Evolutionary conservation across 2,329 filamentous ascomycete genomes (phyloP), one percentile per base, ranked within the genome.

Genomic region (Sarocladiaceae sp.): DNA sequence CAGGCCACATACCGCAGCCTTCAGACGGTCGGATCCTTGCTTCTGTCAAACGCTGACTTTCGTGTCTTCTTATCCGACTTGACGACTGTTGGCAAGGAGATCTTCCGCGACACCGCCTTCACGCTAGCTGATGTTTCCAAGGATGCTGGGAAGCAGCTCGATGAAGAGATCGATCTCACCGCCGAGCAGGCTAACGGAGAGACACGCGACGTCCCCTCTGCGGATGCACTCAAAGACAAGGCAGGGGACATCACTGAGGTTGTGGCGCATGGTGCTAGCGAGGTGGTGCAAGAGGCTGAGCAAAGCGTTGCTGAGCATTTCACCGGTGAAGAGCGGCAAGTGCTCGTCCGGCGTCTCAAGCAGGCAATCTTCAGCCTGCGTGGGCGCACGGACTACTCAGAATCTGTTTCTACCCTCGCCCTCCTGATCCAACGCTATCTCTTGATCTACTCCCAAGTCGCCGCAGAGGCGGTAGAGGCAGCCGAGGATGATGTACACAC

Each of bases 21-120:
- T 39, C 83, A 82, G 47, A 95, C 89, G 0, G 80, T 97, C 0
- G 83, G 85, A 23, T 85, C 83, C 3, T 70, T 97, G n/a, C 75
- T 96, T 1, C 69, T 97, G 33, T 88, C 87, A 12, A 97, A 97
- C 59, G 82, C 85, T 0, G 89, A 96, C 56, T 96, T 97, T 61
- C 82, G 90, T 31, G 72, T 90, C 6, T 89, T 97, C 55, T 69
- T 96, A 34, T 79, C 83, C 10, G 91, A 97, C 55, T 65, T 95
- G 32, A 81, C 82, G 35, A 82, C 82, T 0, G 77, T 96, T 37
- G 85, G 83, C 11, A 81, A 85, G 33, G 85, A 95, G 58, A 83
- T 97, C 1, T 89, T 96, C 59, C 82, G 81, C 43, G 90, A 96
- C 55, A 89, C 89, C 3, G 88, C 89, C 0, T 83, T 88, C 49